Evolutionary conservation across 1,284 basidiomycete genomes (phyloP).

Genomic region (Ustilago crameri): DNA sequence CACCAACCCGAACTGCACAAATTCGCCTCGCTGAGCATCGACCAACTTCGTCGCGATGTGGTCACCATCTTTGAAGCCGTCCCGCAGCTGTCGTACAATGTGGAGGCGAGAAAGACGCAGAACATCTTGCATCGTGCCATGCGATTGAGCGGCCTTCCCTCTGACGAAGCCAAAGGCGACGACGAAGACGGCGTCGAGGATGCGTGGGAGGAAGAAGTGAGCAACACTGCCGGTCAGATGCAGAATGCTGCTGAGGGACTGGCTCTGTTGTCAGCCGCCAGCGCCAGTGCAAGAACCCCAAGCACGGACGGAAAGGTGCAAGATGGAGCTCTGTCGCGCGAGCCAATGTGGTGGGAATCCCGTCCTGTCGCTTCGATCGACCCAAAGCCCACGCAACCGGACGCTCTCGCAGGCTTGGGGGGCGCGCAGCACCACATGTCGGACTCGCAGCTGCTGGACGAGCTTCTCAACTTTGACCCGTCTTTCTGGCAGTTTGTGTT

Average conservation of each 20-base stretch:
- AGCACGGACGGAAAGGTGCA: not conserved
- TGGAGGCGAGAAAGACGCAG: slow-evolving; percentile 11
- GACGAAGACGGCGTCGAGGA: slow-evolving; percentile 13
- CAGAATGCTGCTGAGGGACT: slow-evolving; percentile 37
- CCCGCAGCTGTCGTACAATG: slow-evolving; percentile 21
- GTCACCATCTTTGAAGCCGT: slow-evolving; percentile 31
- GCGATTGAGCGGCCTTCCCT: slow-evolving; percentile 15
- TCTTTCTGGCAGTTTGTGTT: slow-evolving; percentile 43
- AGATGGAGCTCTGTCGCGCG: not conserved
- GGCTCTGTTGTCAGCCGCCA: slow-evolving; percentile 30
- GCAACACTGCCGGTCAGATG: slow-evolving; percentile 12
- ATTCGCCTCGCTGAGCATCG: slow-evolving; percentile 4
- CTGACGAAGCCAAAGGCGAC: not conserved
- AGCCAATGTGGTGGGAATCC: slow-evolving; percentile 38
- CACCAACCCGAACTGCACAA: not conserved
- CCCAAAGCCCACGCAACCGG: not conserved
- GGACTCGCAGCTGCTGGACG: slow-evolving; percentile 33
- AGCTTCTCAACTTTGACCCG: slow-evolving; percentile 33
- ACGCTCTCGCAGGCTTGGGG: not conserved
- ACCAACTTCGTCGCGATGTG: slow-evolving; percentile 19
- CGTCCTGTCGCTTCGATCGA: not conserved
- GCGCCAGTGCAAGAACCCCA: slow-evolving; percentile 14
- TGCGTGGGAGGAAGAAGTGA: slow-evolving; percentile 15
- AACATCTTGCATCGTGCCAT: slow-evolving; percentile 27
- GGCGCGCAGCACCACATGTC: slow-evolving; percentile 18